Evolutionary conservation across 2,329 filamentous ascomycete species (phyloP).

Genomic region (Sporothrix mexicana): DNA sequence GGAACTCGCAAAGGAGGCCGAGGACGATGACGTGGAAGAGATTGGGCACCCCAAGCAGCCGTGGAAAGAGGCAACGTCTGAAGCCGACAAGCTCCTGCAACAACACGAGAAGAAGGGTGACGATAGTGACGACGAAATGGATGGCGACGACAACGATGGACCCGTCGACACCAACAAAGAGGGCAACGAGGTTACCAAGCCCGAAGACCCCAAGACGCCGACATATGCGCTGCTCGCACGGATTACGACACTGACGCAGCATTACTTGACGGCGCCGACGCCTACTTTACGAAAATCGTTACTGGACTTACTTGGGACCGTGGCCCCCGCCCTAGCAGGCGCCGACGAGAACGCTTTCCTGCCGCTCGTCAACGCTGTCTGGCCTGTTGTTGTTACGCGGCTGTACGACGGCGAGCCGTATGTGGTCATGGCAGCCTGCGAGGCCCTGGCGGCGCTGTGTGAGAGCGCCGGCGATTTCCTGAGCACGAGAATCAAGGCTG

Average conservation of each 20-base stretch:
- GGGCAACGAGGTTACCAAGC: slow-evolving; percentile 42
- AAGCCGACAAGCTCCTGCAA: slow-evolving; percentile 41
- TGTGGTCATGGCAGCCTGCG: slow-evolving; percentile 72
- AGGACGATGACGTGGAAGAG: slow-evolving; percentile 42
- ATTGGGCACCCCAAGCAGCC: slow-evolving; percentile 46
- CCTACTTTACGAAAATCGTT: slow-evolving; percentile 78
- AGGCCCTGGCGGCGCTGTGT: slow-evolving; percentile 72
- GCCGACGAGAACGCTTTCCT: slow-evolving; percentile 82
- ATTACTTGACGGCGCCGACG: slow-evolving; percentile 87
- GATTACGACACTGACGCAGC: slow-evolving; percentile 83
- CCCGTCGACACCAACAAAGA: slow-evolving; percentile 42
- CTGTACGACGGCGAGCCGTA: slow-evolving; percentile 71
- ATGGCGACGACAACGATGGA: slow-evolving; percentile 45
- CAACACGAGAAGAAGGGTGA: slow-evolving; percentile 38
- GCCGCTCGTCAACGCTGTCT: slow-evolving; percentile 86
- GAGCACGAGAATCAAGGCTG: slow-evolving; percentile 71
- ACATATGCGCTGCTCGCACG: slow-evolving; percentile 81
- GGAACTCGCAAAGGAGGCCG: neutral
- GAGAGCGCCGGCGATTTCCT: slow-evolving; percentile 80
- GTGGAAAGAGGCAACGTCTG: slow-evolving; percentile 42
- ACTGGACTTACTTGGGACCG: slow-evolving; percentile 75
- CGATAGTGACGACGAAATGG: slow-evolving; percentile 41
- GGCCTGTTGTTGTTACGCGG: slow-evolving; percentile 78
- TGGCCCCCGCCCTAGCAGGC: slow-evolving; percentile 73
- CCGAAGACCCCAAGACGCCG: slow-evolving; percentile 66